These are phyloP conservation scores for Yamadazyma aaseri DNA, from an alignment of 1,139 yeast species.

Conservation along the genomic window DNA sequence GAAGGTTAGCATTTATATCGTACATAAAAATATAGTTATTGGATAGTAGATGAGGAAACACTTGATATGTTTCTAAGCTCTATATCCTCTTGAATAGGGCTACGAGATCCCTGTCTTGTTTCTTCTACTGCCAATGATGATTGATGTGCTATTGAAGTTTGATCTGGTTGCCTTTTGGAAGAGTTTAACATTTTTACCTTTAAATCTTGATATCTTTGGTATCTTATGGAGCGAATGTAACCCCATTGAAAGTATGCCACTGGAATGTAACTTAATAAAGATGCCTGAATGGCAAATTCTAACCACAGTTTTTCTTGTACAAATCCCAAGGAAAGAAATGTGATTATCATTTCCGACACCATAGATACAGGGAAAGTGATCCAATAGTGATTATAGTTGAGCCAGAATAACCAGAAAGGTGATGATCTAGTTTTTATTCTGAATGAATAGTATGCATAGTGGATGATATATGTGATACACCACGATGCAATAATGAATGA, in stretches of 20 bases:
- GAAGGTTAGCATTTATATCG: too few species aligned
- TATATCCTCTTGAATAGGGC: conserved; percentile 11
- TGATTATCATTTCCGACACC: conserved; percentile 50
- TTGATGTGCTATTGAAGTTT: background rate
- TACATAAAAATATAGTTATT: too few species aligned
- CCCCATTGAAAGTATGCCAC: conserved; percentile 37
- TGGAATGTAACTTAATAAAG: conserved; percentile 36
- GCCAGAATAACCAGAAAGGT: conserved; percentile 33
- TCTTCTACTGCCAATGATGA: conserved; percentile 1
- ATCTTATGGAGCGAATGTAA: conserved; percentile 25
- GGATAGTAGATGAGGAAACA: conserved; percentile 4
- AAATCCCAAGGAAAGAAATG: conserved; percentile 50
- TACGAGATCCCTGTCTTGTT: conserved; percentile 7
- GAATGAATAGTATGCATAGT: conserved; percentile 49
- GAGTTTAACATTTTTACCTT: conserved; percentile 11
- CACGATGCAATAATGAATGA: conserved; percentile 48
- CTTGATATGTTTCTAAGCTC: conserved; percentile 11
- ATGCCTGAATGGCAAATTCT: conserved; percentile 26
- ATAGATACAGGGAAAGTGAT: conserved; percentile 46
- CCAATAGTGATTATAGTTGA: conserved; percentile 41
- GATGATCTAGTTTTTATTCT: conserved; percentile 39
- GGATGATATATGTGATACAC: conserved; percentile 42
- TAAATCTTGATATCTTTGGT: conserved; percentile 20
- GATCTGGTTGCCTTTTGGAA: background rate
- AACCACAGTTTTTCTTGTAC: conserved; percentile 33